Conservation (phyloP, 2,329 filamentous ascomycete species). For the Microsporum ferrugineum region DNA sequence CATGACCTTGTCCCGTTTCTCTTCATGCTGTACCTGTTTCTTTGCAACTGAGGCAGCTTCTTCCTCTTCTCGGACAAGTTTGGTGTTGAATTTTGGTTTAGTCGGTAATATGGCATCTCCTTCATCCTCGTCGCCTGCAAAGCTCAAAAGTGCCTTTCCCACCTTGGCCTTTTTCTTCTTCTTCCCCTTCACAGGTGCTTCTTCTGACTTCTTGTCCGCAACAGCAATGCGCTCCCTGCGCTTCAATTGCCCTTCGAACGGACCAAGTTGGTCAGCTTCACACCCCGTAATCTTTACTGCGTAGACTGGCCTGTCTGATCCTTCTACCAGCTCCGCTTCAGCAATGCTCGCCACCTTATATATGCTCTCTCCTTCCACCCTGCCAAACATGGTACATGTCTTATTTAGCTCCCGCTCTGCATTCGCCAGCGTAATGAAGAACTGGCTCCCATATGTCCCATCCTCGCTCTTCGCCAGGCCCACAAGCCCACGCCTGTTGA, state of each 20-base stretch:
- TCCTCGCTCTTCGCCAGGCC: conserved; percentile 76
- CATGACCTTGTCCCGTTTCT: conserved; percentile 3
- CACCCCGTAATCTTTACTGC: conserved; percentile 57
- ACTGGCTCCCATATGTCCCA: conserved; percentile 86
- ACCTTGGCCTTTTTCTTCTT: conserved; percentile 34
- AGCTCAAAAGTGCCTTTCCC: conserved; percentile 37
- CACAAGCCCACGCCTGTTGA: conserved; percentile 77
- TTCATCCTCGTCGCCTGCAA: conserved; percentile 32
- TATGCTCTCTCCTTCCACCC: conserved; percentile 85
- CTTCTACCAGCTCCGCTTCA: conserved; percentile 69
- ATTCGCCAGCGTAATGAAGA: conserved; percentile 80
- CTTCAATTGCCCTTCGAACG: conserved; percentile 35
- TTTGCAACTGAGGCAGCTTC: conserved; percentile 7
- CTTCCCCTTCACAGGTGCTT: conserved; percentile 27
- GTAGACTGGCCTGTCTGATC: conserved; percentile 73
- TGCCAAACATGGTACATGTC: conserved; percentile 87
- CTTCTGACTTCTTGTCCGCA: conserved; percentile 15
- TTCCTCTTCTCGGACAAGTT: conserved; percentile 29
- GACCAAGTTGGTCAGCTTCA: conserved; percentile 37
- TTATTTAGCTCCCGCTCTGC: conserved; percentile 74
- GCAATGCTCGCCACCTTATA: conserved; percentile 93
- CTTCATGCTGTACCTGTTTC: conserved; percentile 11
- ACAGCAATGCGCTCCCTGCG: conserved; percentile 30
- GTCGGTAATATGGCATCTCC: conserved; percentile 27
- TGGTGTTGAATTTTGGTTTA: conserved; percentile 41